These are phyloP conservation scores for Sarocladiaceae sp. DNA, from an alignment of 2,329 filamentous ascomycete species.

Conservation along the genomic window DNA sequence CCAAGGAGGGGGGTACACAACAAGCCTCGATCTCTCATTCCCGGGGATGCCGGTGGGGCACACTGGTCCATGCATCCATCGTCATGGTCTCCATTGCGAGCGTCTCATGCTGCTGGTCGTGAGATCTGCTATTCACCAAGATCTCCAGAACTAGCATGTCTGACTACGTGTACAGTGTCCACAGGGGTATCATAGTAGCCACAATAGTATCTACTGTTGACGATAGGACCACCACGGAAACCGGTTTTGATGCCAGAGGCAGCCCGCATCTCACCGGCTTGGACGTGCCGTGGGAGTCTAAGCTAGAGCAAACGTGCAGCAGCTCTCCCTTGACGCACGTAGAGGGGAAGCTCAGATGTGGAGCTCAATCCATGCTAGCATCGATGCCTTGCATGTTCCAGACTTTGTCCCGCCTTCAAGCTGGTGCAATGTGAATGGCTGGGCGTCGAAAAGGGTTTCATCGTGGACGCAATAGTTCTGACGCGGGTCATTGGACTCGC, in stretches of 20 bases:
- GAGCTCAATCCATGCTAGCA: neutral
- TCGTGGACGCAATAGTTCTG: too few relatives aligned
- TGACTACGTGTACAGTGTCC: neutral
- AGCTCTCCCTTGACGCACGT: neutral
- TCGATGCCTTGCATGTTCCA: conserved; percentile 7
- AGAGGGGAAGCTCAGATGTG: neutral
- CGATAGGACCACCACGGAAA: neutral
- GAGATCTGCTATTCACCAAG: too few relatives aligned
- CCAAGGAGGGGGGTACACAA: neutral
- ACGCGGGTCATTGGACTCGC: neutral
- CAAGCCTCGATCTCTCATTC: neutral
- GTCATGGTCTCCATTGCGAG: neutral
- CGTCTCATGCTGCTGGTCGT: too few relatives aligned
- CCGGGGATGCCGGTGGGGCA: conserved; percentile 1
- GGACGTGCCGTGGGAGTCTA: conserved; percentile 1
- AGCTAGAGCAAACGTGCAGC: neutral
- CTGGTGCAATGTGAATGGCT: neutral
- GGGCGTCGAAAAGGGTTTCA: too few relatives aligned
- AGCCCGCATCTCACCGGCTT: conserved; percentile 1
- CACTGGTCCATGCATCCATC: neutral
- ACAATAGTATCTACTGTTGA: too few relatives aligned
- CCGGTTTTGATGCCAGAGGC: neutral
- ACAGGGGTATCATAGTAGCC: too few relatives aligned
- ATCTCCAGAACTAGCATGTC: neutral
- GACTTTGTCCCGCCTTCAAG: neutral